Percentiles rank a stretch among this genome's conserved stretches.
Evolutionary conservation across 1,284 basidiomycete species (phyloP).

Genomic region (Cryptococcus wingfieldii): DNA sequence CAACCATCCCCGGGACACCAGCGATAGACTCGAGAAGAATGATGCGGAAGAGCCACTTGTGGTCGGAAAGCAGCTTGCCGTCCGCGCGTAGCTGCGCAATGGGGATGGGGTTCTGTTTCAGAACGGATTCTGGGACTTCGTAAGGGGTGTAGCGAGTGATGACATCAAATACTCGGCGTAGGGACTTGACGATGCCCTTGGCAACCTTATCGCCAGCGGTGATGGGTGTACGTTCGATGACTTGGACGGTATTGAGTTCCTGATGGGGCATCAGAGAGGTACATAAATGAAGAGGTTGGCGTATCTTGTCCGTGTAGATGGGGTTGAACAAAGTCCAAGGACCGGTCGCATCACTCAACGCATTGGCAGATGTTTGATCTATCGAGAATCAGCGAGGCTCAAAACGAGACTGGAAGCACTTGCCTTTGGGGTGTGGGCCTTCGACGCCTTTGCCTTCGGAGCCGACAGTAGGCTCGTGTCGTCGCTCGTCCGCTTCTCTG

Average conservation of each 20-base stretch:
- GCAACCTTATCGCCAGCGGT: conserved; percentile 71
- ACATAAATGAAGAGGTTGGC: neutral
- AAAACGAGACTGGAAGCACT: conserved; percentile 3
- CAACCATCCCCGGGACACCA: conserved; percentile 92
- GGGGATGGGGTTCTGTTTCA: conserved; percentile 51
- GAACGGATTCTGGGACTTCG: conserved; percentile 41
- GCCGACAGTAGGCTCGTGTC: conserved; percentile 14
- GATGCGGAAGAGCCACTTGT: conserved; percentile 76
- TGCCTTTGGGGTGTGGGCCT: conserved; percentile 41
- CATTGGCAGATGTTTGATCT: conserved; percentile 13
- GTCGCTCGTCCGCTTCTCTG: conserved; percentile 18
- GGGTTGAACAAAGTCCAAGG: conserved; percentile 47
- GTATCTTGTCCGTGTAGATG: conserved; percentile 44
- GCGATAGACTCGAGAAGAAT: conserved; percentile 87
- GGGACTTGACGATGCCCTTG: conserved; percentile 58
- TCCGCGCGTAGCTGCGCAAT: conserved; percentile 66
- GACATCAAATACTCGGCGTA: conserved; percentile 66
- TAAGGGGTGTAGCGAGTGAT: conserved; percentile 67
- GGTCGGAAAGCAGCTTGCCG: conserved; percentile 67
- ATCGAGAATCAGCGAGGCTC: neutral
- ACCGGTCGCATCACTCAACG: conserved; percentile 29
- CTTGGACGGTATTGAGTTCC: conserved; percentile 54
- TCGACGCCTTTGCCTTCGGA: conserved; percentile 28
- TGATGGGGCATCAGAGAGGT: neutral
- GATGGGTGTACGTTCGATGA: conserved; percentile 65